phyloP scores from a whole-genome alignment of 805 yeast species.

The Hanseniaspora nectarophila region DNA sequence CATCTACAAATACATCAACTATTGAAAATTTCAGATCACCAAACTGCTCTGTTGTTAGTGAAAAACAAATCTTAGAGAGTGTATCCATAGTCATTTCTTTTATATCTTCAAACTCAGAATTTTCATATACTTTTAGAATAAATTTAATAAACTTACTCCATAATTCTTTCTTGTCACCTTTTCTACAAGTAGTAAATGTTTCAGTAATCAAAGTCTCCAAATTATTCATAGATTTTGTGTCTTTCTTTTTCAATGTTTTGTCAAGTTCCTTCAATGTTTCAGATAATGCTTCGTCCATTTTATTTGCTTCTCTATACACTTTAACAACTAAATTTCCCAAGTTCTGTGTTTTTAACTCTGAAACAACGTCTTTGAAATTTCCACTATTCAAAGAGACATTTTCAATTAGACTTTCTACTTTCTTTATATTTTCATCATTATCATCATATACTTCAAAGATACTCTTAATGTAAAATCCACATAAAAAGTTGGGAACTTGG shows the following conservation, averaged over 20 bases:
- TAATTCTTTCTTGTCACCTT: background rate
- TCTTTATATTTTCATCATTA: background rate
- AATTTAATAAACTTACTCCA: slow-evolving; percentile 15
- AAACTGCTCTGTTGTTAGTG: slow-evolving; percentile 18
- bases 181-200: slow-evolving; percentile 2
- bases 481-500: slow-evolving; percentile 2
- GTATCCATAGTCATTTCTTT: slow-evolving; percentile 5
- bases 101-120: slow-evolving; percentile 16
- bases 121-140: slow-evolving; percentile 16
- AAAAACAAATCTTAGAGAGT: slow-evolving; percentile 14
- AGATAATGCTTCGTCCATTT: background rate
- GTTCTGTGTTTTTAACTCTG: background rate
- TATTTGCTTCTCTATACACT: background rate
- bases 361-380: background rate
- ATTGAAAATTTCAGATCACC: slow-evolving; percentile 32
- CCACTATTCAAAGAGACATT: background rate
- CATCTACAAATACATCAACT: slow-evolving; percentile 41
- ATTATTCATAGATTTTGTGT: no score
- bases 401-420: background rate
- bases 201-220: background rate
- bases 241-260: background rate
- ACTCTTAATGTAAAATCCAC: background rate
- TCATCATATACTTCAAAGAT: background rate
- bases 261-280: background rate
- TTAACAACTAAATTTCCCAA: background rate